phyloP scores from a whole-genome alignment of 768 basidiomycete genomes.

The Mycena rebaudengoi region DNA sequence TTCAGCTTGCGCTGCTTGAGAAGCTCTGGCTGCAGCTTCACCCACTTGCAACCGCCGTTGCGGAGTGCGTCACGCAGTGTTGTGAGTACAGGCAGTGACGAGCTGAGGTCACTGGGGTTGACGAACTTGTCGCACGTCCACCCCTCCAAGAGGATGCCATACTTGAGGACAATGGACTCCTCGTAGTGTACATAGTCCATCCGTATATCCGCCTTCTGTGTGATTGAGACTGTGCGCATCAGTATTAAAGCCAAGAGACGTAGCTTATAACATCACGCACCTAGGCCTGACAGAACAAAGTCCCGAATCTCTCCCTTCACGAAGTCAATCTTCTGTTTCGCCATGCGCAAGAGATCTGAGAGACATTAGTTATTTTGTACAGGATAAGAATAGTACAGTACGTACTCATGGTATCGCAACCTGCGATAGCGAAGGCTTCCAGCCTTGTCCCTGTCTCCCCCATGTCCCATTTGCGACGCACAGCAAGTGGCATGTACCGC shows the following conservation, averaged over 20 bases:
- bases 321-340: neutral
- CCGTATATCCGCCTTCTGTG: slow-evolving; percentile 8
- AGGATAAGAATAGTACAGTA: neutral
- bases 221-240: slow-evolving; percentile 6
- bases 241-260: neutral
- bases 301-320: neutral
- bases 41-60: neutral
- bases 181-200: slow-evolving; percentile 33
- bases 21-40: neutral
- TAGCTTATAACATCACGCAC: neutral
- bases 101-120: slow-evolving; percentile 8
- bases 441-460: neutral
- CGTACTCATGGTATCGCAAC: neutral
- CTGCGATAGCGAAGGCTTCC: slow-evolving; percentile 1
- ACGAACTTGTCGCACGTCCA: slow-evolving; percentile 22
- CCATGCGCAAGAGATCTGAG: neutral
- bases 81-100: neutral
- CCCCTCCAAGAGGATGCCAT: slow-evolving; percentile 27
- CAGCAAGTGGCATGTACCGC: neutral
- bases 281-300: neutral
- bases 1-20: neutral
- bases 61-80: neutral
- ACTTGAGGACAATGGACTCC: slow-evolving; percentile 18
- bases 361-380: too few species aligned
- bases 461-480: neutral